These are phyloP conservation scores for Aspergillus pseudotamarii DNA, from an alignment of 2,329 filamentous ascomycete genomes.

Conservation along the genomic window DNA sequence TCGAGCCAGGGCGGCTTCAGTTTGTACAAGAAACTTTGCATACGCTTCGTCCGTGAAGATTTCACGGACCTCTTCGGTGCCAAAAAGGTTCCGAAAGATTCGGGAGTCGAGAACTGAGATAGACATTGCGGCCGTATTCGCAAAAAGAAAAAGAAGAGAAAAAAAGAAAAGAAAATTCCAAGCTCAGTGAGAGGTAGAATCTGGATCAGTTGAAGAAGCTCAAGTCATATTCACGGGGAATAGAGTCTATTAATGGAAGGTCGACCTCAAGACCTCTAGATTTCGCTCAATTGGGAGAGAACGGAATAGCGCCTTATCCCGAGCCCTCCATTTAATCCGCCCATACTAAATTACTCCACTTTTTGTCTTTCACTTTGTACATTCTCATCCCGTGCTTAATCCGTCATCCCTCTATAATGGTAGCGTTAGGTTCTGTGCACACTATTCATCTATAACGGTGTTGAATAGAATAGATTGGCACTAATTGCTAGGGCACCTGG, in stretches of 20 bases:
- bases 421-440: too few relatives aligned
- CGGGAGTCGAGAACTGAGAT: slow-evolving; percentile 47
- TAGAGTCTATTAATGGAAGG: neutral
- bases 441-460: too few relatives aligned
- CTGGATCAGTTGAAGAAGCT: neutral
- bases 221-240: neutral
- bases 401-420: too few relatives aligned
- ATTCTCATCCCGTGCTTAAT: too few relatives aligned
- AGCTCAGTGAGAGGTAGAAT: neutral
- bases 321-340: neutral
- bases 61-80: slow-evolving; percentile 53
- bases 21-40: slow-evolving; percentile 41
- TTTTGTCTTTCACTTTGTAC: too few relatives aligned
- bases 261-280: neutral
- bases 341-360: too few relatives aligned
- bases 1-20: slow-evolving; percentile 55
- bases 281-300: neutral
- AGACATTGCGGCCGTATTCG: slow-evolving; percentile 1
- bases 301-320: neutral
- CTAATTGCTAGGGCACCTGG: too few relatives aligned
- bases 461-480: too few relatives aligned
- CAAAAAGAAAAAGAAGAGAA: too few relatives aligned
- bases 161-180: neutral
- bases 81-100: slow-evolving; percentile 56
- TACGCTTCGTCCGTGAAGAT: slow-evolving; percentile 16